These are phyloP conservation scores for Clonostachys rhizophaga DNA, from an alignment of 2,329 filamentous ascomycete genomes.

Conservation along the genomic window DNA sequence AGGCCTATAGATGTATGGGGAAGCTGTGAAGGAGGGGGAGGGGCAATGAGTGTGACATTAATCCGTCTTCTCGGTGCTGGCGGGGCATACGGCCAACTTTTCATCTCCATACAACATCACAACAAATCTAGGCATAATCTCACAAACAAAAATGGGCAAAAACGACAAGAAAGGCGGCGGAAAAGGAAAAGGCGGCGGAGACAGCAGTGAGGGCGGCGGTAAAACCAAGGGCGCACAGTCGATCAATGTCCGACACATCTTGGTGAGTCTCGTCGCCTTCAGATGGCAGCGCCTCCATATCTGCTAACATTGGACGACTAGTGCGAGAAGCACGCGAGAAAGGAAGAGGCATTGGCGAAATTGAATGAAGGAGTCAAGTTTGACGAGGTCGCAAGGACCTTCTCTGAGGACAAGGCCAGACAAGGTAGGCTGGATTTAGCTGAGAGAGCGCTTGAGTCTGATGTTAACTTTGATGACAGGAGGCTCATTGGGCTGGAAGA, in stretches of 20 bases:
- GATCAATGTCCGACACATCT: conserved; percentile 72
- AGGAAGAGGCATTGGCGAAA: conserved; percentile 70
- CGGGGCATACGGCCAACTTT: too few species aligned
- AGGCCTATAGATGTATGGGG: too few species aligned
- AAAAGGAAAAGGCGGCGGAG: conserved; percentile 21
- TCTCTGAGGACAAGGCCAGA: conserved; percentile 73
- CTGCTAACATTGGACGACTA: conserved; percentile 13
- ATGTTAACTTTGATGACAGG: conserved; percentile 34
- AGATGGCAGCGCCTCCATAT: too few species aligned
- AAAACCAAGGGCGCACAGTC: conserved; percentile 53
- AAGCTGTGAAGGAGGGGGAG: too few species aligned
- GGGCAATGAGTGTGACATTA: too few species aligned
- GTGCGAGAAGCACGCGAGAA: conserved; percentile 74
- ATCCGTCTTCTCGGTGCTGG: too few species aligned
- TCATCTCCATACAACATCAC: too few species aligned
- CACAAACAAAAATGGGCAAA: conserved; percentile 21
- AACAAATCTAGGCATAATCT: too few species aligned
- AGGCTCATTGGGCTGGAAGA: conserved; percentile 70
- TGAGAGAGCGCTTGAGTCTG: background rate
- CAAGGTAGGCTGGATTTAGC: conserved; percentile 37
- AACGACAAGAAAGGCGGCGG: conserved; percentile 29
- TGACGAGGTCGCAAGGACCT: conserved; percentile 68
- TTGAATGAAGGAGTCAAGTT: conserved; percentile 65
- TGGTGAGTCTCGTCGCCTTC: conserved; percentile 29
- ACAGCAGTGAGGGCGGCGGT: conserved; percentile 20